Conservation (phyloP, 73 alveolate genomes). For the Breviolum minutum region DNA sequence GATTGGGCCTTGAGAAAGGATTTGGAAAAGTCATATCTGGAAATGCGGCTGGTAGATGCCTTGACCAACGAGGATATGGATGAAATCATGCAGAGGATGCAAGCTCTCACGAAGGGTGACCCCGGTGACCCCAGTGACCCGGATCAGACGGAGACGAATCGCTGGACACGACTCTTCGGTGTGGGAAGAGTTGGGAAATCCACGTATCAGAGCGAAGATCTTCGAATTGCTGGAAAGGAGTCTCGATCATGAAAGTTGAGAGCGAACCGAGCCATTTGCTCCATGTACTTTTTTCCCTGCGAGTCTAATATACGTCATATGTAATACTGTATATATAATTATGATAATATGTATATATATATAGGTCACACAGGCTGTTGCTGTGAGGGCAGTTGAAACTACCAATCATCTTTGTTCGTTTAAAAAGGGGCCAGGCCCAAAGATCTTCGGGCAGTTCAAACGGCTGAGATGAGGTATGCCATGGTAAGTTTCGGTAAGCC, state of each 20-base stretch:
- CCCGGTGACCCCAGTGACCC: too few relatives aligned
- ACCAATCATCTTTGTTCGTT: too few relatives aligned
- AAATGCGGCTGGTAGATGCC: constrained; percentile 82
- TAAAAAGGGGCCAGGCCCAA: too few relatives aligned
- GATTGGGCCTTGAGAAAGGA: constrained; percentile 40
- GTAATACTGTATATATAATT: neutral
- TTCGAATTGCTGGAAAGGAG: neutral
- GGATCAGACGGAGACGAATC: neutral
- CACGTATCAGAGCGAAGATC: constrained; percentile 13
- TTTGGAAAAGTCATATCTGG: constrained; percentile 49
- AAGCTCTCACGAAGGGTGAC: neutral
- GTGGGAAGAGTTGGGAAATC: neutral
- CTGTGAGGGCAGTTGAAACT: too few relatives aligned
- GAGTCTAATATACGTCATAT: too few relatives aligned
- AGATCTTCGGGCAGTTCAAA: neutral
- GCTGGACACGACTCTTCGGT: constrained; percentile 1
- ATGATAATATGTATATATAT: too few relatives aligned
- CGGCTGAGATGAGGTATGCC: neutral
- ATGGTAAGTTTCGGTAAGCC: too few relatives aligned
- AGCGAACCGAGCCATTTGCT: neutral
- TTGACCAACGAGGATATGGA: constrained; percentile 31
- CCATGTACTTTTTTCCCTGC: neutral
- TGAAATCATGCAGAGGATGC: constrained; percentile 3
- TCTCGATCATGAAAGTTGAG: too few relatives aligned
- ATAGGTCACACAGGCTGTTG: too few relatives aligned